Evolutionary conservation across 805 yeast species (phyloP), one percentile per base, ranked within the genome.

Genomic region (Dipodascopsis uninucleata): DNA sequence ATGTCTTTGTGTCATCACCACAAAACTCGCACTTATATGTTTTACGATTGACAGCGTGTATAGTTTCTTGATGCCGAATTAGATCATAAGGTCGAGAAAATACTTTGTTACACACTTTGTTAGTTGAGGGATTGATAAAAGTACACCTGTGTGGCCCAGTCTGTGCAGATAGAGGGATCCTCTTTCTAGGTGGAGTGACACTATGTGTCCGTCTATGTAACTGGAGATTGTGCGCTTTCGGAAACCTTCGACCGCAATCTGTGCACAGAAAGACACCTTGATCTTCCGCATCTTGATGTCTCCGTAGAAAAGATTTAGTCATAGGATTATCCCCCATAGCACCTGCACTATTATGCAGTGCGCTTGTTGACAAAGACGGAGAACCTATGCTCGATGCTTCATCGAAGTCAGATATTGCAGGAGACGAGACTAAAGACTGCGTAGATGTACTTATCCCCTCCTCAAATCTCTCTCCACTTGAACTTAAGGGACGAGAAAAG

Each of bases 61-160:
- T 89, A 0, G 97, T 93, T 60, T 90, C 95, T 65, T 90, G 96
- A 65, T 90, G 98, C 58, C 98, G 78, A 21, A 89, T 83, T 60
- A 90, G 72, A 69, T 90, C 98, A 62, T 90, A 90, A 16, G 96
- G 95, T 60, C 98, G 77, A 14, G 97, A 87, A 61, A 90, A 90
- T 59, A 80, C 79, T 66, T 85, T 85, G 56, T 74, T 68, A 65
- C 96, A 86, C 20, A 78, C 76, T 50, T 70, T 61, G 14, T 83
- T 80, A 0, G 85, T 77, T 22, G 75, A 61, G 3, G 85, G 82
- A 56, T 79, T 79, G 7, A 73, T 64, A 63, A 81, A 68, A 43
- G 67, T 70, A 61, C 89, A 82, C 50, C 76, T 72, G 54, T 82
- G 69, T 14, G 53, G 56, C 12, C 53, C 56, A 8, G 52, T 39